Base-by-base conservation (phyloP, 2,329 filamentous ascomycete species). In the Cladosporium sp. region DNA sequence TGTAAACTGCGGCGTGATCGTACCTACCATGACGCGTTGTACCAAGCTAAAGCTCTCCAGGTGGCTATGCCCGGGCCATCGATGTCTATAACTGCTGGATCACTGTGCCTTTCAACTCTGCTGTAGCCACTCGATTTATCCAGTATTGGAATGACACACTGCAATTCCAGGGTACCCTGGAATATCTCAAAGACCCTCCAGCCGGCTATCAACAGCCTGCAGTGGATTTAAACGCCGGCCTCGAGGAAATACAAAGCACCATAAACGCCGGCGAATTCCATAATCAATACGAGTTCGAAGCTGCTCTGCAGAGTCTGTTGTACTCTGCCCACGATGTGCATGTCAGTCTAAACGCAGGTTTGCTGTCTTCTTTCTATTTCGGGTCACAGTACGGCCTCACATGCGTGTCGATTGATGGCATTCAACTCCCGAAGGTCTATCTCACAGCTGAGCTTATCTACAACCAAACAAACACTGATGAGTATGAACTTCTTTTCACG, bases 71-170 rank as follows among this genome's bases (percentile, higher is more conserved):
- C 26, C 23, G 50, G 26, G 23, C 50, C 50, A 29, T 53, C 6
- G 64, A 66, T 28, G 78, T 74, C 2, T 78, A 78, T 65, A 72
- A 75, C 12, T 83, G 80, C 66, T 72, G 82, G 8, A 76, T 67
- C 5, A 78, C 71, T 21, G 76, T 81, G 5, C 80, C 81, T 0
- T 80, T 83, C 64, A 76, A 80, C 61, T 16, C 73, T 3, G 79
- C 76, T 12, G 75, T 78, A 5, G 80, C 78, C 2, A 70, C 73
- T 26, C 70, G 76, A 7, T 79, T 82, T 64, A 55, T 82, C 6
- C 65, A 72, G 16, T 81, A 82, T 64, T 78, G 77, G 49, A 78
- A 78, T 62, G 75, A 79, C 26, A 80, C 77, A 0, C 66, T 82
- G 4, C 75, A 79, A 64, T 78, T 79, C 46, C 78, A 80, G 62